These are phyloP conservation scores for Fusarium sp. DNA, from an alignment of 2,329 filamentous ascomycete genomes.

Conservation along the genomic window DNA sequence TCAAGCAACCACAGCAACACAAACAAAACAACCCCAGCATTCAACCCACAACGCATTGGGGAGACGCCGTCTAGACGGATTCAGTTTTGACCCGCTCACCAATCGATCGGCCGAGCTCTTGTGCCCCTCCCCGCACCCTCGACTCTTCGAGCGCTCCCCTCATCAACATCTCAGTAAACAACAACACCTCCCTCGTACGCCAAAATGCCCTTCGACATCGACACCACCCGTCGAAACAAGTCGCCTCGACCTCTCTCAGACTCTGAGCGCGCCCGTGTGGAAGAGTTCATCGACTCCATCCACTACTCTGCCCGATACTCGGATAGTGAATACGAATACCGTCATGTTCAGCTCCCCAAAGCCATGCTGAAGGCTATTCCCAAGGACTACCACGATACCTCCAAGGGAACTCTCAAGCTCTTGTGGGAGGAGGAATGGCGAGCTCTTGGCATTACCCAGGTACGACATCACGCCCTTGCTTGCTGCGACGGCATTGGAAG, in stretches of 20 bases:
- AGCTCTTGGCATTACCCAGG: conserved; percentile 96
- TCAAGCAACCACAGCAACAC: conserved; percentile 5
- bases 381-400: conserved; percentile 90
- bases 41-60: conserved; percentile 19
- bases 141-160: conserved; percentile 31
- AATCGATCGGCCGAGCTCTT: conserved; percentile 43
- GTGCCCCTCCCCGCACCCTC: conserved; percentile 42
- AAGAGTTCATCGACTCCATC: conserved; percentile 93
- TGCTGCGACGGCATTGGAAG: background rate
- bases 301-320: conserved; percentile 98
- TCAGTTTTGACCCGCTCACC: conserved; percentile 38
- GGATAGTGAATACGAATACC: conserved; percentile 94
- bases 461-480: conserved; percentile 58
- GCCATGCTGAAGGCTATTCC: conserved; percentile 98
- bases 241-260: conserved; percentile 85
- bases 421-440: conserved; percentile 99
- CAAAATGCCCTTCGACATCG: conserved; percentile 70
- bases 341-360: conserved; percentile 97
- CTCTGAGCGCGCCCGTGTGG: conserved; percentile 83
- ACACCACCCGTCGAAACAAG: conserved; percentile 88
- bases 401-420: conserved; percentile 93
- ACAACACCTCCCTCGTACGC: conserved; percentile 8
- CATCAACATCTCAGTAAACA: conserved; percentile 19
- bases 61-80: conserved; percentile 20
- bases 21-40: background rate